Base-by-base conservation (phyloP, 2,329 filamentous ascomycete species). In the Trichoderma sp. region DNA sequence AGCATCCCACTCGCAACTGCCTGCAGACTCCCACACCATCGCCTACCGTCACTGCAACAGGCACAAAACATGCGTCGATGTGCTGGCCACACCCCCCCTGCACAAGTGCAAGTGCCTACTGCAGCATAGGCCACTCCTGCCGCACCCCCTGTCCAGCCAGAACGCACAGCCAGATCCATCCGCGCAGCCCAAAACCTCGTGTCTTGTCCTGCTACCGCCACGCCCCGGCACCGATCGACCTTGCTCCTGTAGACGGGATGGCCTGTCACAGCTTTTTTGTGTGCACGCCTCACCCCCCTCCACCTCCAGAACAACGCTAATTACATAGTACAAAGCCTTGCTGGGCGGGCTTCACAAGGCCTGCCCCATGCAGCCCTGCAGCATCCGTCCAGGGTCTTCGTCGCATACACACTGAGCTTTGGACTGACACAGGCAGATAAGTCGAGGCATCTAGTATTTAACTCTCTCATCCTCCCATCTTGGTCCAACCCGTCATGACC, bases 321-420 rank as follows among this genome's bases (percentile, higher is more conserved):
- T 63, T 71, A 64, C 69, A 71, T 71, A 59, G 58, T 57, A 68
- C 63, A 30, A 66, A 70, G 66, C 71, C 66, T 70, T 72, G 71
- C 70, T 72, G 70, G 70, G 65, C 71, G 70, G 70, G 65, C 71
- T 70, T 64, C 66, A 59, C 34, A 36, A 36, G 28, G 32, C 71
- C 43, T 50, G 43, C 43, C 43, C 71, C 66, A 72, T 72, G 71
- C 71, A 72, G 71, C 71, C 71, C 71, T 72, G 71, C 66, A 72
- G 70, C 30, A 58, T 28, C 66, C 20, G 70, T 47, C 71, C 71
- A 72, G 71, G 71, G 71, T 70, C 71, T 32, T 32, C 69, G 23
- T 34, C 66, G 34, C 59, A 47, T 70, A 59, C 59, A 58, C 36
- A 71, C 55, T 58, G 65, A 72, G 66, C 67, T 72, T 70, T 65